phyloP scores from a whole-genome alignment of 2,329 filamentous ascomycete species.

The Raffaelea ambrosiae region DNA sequence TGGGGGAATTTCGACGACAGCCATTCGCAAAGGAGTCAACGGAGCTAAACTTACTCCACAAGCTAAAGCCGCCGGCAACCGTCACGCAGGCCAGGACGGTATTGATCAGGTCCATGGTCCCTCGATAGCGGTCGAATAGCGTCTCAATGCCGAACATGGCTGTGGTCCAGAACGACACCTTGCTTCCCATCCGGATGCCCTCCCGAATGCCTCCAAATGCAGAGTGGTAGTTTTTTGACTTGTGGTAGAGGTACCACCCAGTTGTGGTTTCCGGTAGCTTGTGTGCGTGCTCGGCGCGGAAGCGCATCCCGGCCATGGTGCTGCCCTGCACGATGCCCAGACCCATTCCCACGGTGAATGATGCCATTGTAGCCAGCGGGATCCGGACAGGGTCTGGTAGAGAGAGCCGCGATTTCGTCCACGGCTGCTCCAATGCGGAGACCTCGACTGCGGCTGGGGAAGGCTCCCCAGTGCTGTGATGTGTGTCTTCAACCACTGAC shows the following conservation, averaged over 20 bases:
- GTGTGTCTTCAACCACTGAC: too few species aligned
- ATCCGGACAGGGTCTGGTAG: slow-evolving; percentile 59
- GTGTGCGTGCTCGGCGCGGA: slow-evolving; percentile 94
- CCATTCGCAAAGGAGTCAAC: too few species aligned
- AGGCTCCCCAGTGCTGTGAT: background rate
- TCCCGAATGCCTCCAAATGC: slow-evolving; percentile 71
- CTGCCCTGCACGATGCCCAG: slow-evolving; percentile 67
- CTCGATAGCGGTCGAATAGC: slow-evolving; percentile 66
- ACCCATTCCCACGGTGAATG: slow-evolving; percentile 59
- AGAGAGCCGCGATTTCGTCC: slow-evolving; percentile 41
- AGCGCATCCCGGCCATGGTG: slow-evolving; percentile 67
- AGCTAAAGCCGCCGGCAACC: slow-evolving; percentile 77
- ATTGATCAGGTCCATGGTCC: slow-evolving; percentile 66
- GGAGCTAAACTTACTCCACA: slow-evolving; percentile 57
- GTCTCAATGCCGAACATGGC: slow-evolving; percentile 78
- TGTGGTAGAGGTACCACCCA: slow-evolving; percentile 98
- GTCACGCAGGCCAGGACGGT: slow-evolving; percentile 77
- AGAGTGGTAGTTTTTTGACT: slow-evolving; percentile 89
- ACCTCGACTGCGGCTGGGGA: background rate
- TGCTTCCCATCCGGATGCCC: slow-evolving; percentile 64
- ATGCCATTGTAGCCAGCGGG: slow-evolving; percentile 52
- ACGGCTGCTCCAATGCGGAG: slow-evolving; percentile 18
- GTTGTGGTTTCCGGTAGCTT: slow-evolving; percentile 73
- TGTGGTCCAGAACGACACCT: slow-evolving; percentile 63
- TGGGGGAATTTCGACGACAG: too few species aligned